Evolutionary conservation across 495 filamentous ascomycete genomes (phyloP), one percentile per base, ranked within the genome.

Genomic region (Rhizodiscina lignyota): DNA sequence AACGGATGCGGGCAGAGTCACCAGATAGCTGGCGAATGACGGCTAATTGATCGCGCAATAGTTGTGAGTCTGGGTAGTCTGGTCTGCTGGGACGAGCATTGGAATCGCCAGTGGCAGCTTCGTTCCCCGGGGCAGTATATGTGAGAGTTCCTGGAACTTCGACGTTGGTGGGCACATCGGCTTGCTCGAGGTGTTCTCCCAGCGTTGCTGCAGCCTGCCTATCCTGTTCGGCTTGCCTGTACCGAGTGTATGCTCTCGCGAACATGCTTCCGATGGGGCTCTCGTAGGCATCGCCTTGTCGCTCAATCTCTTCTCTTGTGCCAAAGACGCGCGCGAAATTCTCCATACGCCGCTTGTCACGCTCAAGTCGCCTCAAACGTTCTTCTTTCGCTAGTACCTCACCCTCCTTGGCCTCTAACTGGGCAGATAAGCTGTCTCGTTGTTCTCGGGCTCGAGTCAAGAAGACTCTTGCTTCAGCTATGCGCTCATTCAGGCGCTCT

Each of bases 231-330:
- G 50, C 56, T 18, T 40, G 43, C 17, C 45, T 38, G 39, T 54
- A 56, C 12, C 58, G 31, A 15, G 51, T 48, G 15, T 28, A 39
- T 0, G 54, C 58, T 11, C 58, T 37, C 4, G 21, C 50, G 40
- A 56, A 62, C 52, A 62, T 53, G 22, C 45, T 34, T 22, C 52
- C 39, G 15, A 62, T 50, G 5, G 59, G 59, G 32, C 55, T 59
- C 31, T 53, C 47, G 35, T 61, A 61, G 20, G 53, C 45, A n/a
- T 50, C 58, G 10, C 45, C 48, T 26, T 56, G 41, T 4, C 46
- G 41, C 11, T 44, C 24, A 30, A 62, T 49, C 8, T 60, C 55
- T 32, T 62, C 59, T 10, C 58, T 35, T 4, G 47, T 58, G 11
- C 59, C 59, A 34, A 57, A 62, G 0, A 61, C 19, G 3, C 54